A percentile compares a stretch with the other conserved stretches of the same genome.
Evolutionary conservation across 306 rosid genomes (phyloP).

Genomic region (Oemleria cerasiformis): DNA sequence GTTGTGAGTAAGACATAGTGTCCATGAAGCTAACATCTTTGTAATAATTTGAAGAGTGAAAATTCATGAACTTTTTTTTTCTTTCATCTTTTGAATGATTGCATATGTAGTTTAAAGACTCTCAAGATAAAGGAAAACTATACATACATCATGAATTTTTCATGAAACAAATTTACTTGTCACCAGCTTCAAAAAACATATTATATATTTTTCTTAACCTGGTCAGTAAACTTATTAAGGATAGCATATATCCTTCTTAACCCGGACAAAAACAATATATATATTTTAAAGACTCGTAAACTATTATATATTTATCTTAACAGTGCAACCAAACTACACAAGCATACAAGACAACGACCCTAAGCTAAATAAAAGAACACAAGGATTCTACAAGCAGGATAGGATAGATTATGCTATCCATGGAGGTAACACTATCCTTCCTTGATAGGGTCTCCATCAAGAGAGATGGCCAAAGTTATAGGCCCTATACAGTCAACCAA

Average conservation of each 20-base stretch:
- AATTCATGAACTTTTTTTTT: neutral
- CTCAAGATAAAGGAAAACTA: neutral
- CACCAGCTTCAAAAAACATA: slow-evolving; percentile 1
- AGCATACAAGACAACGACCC: neutral
- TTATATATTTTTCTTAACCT: neutral
- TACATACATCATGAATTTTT: neutral
- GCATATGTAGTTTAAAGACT: neutral
- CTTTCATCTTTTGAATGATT: neutral
- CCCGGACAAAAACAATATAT: too few relatives aligned
- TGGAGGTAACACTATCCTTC: neutral
- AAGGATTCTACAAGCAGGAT: neutral
- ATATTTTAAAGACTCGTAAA: too few relatives aligned
- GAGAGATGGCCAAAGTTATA: neutral
- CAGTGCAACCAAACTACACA: neutral
- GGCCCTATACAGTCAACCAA: neutral
- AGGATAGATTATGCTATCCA: neutral
- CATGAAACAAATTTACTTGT: neutral
- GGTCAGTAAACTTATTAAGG: neutral
- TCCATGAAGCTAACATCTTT: neutral
- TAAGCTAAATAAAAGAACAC: neutral
- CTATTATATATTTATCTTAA: neutral
- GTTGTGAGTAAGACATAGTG: neutral
- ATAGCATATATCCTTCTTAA: neutral
- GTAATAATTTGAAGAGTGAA: too few relatives aligned
- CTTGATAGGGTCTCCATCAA: neutral